phyloP scores from a whole-genome alignment of 352 stramenopile genomes.

The Globisporangium acanthophoron region DNA sequence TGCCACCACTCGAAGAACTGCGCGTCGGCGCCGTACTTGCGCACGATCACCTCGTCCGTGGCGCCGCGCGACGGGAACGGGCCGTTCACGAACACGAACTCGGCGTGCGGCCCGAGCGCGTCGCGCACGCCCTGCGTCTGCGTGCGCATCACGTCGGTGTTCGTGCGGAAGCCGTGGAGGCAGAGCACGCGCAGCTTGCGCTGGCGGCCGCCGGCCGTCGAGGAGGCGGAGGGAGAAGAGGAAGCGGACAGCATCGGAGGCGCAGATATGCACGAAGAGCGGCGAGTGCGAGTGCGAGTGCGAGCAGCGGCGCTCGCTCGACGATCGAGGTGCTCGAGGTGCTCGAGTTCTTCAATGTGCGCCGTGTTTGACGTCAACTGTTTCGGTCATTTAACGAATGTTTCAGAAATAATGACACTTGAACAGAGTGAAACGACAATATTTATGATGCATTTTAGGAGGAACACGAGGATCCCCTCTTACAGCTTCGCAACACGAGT shows the following conservation, averaged over 20 bases:
- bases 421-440: neutral
- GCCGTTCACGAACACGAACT: constrained; percentile 42
- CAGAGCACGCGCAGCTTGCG: constrained; percentile 40
- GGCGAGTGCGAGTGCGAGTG: neutral
- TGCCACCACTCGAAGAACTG: constrained; percentile 50
- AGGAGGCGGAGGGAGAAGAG: neutral
- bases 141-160: constrained; percentile 38
- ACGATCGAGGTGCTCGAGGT: no score
- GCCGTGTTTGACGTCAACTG: constrained; percentile 5
- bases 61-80: constrained; percentile 19
- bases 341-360: neutral
- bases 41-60: constrained; percentile 21
- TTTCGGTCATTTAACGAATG: neutral
- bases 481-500: neutral
- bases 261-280: neutral
- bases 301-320: neutral
- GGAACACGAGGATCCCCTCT: neutral
- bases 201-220: neutral
- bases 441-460: neutral
- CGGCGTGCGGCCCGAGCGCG: constrained; percentile 24
- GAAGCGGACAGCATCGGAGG: neutral
- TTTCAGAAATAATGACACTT: neutral
- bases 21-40: constrained; percentile 21
- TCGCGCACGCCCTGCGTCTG: constrained; percentile 38
- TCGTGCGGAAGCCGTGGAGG: constrained; percentile 56